phyloP scores from a whole-genome alignment of 2,329 filamentous ascomycete species.

The Sporothrix variecibatus region DNA sequence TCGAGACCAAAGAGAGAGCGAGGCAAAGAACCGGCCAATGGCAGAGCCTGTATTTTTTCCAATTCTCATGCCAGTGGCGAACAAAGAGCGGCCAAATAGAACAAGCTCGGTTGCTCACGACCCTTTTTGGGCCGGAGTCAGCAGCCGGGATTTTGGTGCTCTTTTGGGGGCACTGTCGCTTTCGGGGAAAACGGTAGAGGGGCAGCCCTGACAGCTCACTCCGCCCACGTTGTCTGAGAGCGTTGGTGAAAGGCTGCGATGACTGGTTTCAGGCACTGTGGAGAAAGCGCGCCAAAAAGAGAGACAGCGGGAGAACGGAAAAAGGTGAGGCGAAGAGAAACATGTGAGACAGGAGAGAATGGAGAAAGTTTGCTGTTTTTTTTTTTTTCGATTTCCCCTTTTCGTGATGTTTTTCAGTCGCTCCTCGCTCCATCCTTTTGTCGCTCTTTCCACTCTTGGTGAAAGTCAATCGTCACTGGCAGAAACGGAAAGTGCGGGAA shows the following conservation, averaged over 20 bases:
- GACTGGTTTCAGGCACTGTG: not conserved
- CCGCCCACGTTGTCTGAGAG: not conserved
- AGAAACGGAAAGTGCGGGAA: slow-evolving; percentile 32
- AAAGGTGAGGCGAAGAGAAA: not conserved
- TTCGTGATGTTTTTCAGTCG: not conserved
- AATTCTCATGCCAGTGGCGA: slow-evolving; percentile 21
- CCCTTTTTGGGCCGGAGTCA: slow-evolving; percentile 20
- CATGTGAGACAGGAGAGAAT: not conserved
- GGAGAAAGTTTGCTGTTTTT: not conserved
- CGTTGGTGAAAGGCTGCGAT: not conserved
- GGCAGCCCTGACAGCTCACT: slow-evolving; percentile 13
- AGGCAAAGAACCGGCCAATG: slow-evolving; percentile 21
- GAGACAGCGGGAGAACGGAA: not conserved
- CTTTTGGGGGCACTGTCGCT: slow-evolving; percentile 3
- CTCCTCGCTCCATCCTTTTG: not conserved
- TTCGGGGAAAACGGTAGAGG: not conserved
- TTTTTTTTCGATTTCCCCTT: not conserved
- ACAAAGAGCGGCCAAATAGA: slow-evolving; percentile 20
- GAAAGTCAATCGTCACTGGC: not conserved
- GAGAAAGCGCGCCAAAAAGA: not conserved
- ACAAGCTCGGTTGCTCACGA: slow-evolving; percentile 10
- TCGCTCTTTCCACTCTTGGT: not conserved
- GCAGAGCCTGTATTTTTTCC: slow-evolving; percentile 4
- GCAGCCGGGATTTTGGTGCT: slow-evolving; percentile 11
- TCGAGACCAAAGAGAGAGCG: not conserved